Conservation (phyloP, 495 filamentous ascomycete genomes). For the Amorphotheca resinae region DNA sequence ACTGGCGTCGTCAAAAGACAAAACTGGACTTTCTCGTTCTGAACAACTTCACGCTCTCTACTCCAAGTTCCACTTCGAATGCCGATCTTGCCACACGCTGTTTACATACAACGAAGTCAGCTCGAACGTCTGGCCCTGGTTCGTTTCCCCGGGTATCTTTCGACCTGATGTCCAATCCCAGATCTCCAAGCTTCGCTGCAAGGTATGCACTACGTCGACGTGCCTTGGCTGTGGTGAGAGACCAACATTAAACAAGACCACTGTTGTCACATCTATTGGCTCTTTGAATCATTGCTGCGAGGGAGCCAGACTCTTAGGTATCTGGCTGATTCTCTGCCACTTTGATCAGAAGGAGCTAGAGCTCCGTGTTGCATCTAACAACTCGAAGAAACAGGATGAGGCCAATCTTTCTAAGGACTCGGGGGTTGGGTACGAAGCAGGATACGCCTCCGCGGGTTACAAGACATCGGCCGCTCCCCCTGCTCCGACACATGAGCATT, state of each 20-base stretch:
- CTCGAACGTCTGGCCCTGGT: background rate
- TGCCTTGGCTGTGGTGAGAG: background rate
- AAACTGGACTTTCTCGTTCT: no score
- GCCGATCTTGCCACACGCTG: background rate
- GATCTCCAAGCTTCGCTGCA: constrained; percentile 2
- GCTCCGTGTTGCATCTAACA: background rate
- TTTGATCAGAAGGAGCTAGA: constrained; percentile 1
- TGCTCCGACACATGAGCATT: background rate
- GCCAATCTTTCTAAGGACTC: background rate
- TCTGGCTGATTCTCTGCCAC: background rate
- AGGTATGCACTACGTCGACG: background rate
- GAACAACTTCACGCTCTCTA: background rate
- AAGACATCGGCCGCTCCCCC: background rate
- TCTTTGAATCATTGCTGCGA: constrained; percentile 1
- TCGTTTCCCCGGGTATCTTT: background rate
- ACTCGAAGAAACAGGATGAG: background rate
- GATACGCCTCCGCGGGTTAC: background rate
- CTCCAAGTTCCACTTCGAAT: background rate
- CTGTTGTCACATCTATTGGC: background rate
- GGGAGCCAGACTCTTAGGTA: background rate
- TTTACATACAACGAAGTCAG: background rate
- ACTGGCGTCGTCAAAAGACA: no score
- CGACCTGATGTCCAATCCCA: background rate
- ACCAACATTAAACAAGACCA: background rate
- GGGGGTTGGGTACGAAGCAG: background rate